These are phyloP conservation scores for Inga leiocalycina DNA, from an alignment of 306 rosid genomes.

Conservation along the genomic window DNA sequence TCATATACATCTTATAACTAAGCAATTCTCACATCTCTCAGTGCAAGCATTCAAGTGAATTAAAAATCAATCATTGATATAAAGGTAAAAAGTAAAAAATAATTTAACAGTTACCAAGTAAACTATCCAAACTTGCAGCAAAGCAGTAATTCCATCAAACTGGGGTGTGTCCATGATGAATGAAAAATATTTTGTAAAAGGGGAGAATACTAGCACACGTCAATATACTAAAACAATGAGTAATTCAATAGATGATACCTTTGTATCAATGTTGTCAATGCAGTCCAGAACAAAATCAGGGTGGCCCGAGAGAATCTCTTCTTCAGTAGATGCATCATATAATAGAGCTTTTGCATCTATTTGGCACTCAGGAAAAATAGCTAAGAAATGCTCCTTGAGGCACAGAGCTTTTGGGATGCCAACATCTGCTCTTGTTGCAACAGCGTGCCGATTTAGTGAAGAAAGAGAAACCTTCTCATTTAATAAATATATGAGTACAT, in stretches of 20 bases:
- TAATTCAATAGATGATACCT: constrained; percentile 54
- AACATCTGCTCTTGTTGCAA: constrained; percentile 98
- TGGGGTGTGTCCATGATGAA: background rate
- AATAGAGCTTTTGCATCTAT: constrained; percentile 82
- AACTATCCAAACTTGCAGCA: background rate
- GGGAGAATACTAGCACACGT: background rate
- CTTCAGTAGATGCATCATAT: constrained; percentile 89
- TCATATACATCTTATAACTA: constrained; percentile 22
- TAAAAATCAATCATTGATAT: constrained; percentile 3
- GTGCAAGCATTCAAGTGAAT: constrained; percentile 18
- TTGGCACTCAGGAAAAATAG: constrained; percentile 91
- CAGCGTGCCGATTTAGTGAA: constrained; percentile 97
- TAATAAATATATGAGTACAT: constrained; percentile 49
- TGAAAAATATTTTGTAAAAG: background rate
- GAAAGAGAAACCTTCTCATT: constrained; percentile 93
- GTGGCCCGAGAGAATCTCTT: constrained; percentile 84
- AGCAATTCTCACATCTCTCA: constrained; percentile 10
- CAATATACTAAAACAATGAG: constrained; percentile 15
- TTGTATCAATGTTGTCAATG: constrained; percentile 93
- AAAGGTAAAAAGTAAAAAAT: background rate
- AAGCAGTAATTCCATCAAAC: background rate
- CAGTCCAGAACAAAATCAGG: constrained; percentile 96
- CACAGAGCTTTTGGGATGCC: constrained; percentile 95
- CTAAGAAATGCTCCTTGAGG: constrained; percentile 83
- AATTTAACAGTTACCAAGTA: background rate